phyloP scores from a whole-genome alignment of 129 eudicot genomes.

The Ambrosia trifida region DNA sequence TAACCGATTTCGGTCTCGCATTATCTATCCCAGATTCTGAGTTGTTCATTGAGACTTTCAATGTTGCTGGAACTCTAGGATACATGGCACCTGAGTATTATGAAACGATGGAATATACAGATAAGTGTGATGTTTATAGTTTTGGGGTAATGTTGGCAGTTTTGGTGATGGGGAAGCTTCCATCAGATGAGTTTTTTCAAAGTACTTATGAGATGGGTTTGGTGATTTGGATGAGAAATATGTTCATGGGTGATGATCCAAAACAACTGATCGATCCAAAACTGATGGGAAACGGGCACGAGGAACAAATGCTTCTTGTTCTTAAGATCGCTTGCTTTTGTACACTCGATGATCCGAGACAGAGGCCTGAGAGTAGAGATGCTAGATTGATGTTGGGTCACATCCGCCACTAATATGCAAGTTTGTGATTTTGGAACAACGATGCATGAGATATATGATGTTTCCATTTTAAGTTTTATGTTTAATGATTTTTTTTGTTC shows the following conservation, averaged over 20 bases:
- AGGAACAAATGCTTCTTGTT: constrained; percentile 80
- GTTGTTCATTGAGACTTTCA: constrained; percentile 58
- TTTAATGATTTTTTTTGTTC: neutral
- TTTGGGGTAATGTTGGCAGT: constrained; percentile 70
- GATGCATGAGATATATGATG: neutral
- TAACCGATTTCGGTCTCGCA: constrained; percentile 89
- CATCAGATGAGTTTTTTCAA: constrained; percentile 68
- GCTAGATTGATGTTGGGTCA: constrained; percentile 71
- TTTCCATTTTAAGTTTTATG: neutral
- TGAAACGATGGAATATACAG: constrained; percentile 75
- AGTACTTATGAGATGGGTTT: constrained; percentile 61
- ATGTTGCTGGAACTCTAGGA: constrained; percentile 80
- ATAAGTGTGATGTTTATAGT: constrained; percentile 81
- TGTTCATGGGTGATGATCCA: constrained; percentile 68
- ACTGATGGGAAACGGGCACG: constrained; percentile 65
- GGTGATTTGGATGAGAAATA: constrained; percentile 84
- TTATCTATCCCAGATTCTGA: constrained; percentile 65
- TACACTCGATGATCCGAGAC: constrained; percentile 66
- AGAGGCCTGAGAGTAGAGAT: constrained; percentile 85
- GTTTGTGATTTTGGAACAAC: constrained; percentile 9
- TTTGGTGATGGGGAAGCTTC: constrained; percentile 76
- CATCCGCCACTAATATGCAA: constrained; percentile 40
- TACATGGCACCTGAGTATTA: constrained; percentile 91
- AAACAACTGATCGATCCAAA: constrained; percentile 59
- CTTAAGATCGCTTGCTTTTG: constrained; percentile 88